Percentiles rank a stretch among this genome's conserved stretches.
These are phyloP conservation scores for Termitomyces sp. DNA, from an alignment of 768 basidiomycete genomes.

Conservation along the genomic window DNA sequence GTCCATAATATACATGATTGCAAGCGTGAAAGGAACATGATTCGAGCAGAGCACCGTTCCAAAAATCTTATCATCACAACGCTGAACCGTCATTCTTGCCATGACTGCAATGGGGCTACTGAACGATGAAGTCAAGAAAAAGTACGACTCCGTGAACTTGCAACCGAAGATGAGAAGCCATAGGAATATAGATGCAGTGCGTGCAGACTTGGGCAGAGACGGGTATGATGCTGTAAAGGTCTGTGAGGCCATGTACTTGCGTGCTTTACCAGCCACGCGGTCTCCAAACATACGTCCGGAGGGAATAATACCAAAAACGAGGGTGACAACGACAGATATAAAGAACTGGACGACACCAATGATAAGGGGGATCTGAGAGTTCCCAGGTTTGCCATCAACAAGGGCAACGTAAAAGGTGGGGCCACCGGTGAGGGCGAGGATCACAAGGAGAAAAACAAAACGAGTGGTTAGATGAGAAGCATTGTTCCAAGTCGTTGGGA, in stretches of 20 bases:
- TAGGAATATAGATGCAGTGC: slow-evolving; percentile 78
- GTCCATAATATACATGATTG: slow-evolving; percentile 99
- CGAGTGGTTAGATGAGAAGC: slow-evolving; percentile 95
- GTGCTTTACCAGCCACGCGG: slow-evolving; percentile 93
- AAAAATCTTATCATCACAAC: slow-evolving; percentile 82
- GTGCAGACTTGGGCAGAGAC: slow-evolving; percentile 62
- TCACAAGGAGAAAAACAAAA: slow-evolving; percentile 85
- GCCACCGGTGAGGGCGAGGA: slow-evolving; percentile 88
- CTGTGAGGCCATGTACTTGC: slow-evolving; percentile 98
- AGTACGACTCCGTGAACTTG: slow-evolving; percentile 97
- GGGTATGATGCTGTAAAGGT: slow-evolving; percentile 99
- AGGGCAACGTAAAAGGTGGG: slow-evolving; percentile 93
- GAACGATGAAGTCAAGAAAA: slow-evolving; percentile 98
- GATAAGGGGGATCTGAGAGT: slow-evolving; percentile 78
- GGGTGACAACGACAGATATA: slow-evolving; percentile 78
- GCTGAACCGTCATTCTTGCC: slow-evolving; percentile 91
- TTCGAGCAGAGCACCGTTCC: slow-evolving; percentile 81
- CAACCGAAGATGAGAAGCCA: slow-evolving; percentile 96
- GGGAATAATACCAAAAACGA: slow-evolving; percentile 85
- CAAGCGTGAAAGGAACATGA: slow-evolving; percentile 90
- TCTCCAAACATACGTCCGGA: slow-evolving; percentile 99
- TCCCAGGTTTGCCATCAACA: slow-evolving; percentile 63
- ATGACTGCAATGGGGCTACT: slow-evolving; percentile 94
- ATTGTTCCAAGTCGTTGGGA: slow-evolving; percentile 99
- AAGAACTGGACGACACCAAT: slow-evolving; percentile 93